Conservation (phyloP, 495 filamentous ascomycete genomes). For the Bombardia bombarda region DNA sequence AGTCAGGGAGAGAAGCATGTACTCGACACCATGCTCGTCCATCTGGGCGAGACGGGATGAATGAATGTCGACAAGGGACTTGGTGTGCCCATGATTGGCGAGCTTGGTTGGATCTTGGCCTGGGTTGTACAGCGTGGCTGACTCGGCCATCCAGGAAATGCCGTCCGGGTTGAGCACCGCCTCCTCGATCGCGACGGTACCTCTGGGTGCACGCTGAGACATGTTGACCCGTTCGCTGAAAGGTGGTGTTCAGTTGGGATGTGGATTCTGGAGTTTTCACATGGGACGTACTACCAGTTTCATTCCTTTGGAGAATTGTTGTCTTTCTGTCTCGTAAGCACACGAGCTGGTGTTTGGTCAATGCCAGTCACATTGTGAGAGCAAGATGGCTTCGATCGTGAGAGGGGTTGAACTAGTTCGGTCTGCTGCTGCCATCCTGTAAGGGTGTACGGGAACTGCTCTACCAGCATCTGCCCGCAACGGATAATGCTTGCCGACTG, state of each 20-base stretch:
- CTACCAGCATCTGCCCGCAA: not conserved
- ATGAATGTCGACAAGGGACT: constrained; percentile 33
- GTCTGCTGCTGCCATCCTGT: too few relatives aligned
- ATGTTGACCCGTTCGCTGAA: not conserved
- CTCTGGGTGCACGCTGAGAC: constrained; percentile 31
- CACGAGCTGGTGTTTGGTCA: too few relatives aligned
- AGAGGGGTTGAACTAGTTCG: not conserved
- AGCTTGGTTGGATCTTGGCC: constrained; percentile 3
- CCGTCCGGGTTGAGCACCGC: constrained; percentile 43
- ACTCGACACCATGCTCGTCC: constrained; percentile 52
- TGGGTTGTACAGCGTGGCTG: constrained; percentile 23
- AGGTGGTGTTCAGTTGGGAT: not conserved
- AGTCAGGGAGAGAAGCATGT: constrained; percentile 49
- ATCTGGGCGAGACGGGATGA: constrained; percentile 41
- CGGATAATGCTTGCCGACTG: constrained; percentile 1
- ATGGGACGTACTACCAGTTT: too few relatives aligned
- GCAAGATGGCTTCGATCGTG: too few relatives aligned
- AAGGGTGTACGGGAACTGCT: not conserved
- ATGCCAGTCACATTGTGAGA: too few relatives aligned
- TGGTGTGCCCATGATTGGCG: constrained; percentile 7
- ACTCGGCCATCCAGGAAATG: constrained; percentile 19
- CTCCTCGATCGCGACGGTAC: constrained; percentile 50
- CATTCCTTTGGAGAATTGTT: too few relatives aligned
- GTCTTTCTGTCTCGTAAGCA: too few relatives aligned
- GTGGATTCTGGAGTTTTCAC: not conserved